Evolutionary conservation across 768 basidiomycete genomes (phyloP).

Genomic region (Pisolithus sp.): DNA sequence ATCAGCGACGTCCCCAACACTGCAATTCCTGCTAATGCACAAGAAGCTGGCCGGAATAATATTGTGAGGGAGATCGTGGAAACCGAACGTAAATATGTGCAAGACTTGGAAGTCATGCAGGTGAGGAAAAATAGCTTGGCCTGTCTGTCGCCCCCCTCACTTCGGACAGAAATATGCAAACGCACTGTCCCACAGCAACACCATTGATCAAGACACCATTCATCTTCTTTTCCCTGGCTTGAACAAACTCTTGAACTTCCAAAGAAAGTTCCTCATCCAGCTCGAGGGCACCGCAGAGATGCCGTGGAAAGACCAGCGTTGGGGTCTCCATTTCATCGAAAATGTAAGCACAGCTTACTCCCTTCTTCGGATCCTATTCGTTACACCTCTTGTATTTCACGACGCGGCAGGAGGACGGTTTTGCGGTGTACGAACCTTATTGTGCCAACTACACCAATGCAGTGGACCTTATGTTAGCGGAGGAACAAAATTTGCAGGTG

Average conservation of each 20-base stretch:
- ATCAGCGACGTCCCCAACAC: slow-evolving; percentile 35
- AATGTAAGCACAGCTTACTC: slow-evolving; percentile 51
- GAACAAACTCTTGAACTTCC: slow-evolving; percentile 93
- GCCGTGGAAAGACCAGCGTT: slow-evolving; percentile 78
- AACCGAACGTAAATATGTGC: slow-evolving; percentile 94
- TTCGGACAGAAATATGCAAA: slow-evolving; percentile 75
- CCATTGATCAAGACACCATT: slow-evolving; percentile 91
- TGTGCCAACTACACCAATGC: slow-evolving; percentile 93
- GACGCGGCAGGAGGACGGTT: slow-evolving; percentile 87
- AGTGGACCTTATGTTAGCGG: slow-evolving; percentile 74
- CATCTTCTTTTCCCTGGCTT: slow-evolving; percentile 94
- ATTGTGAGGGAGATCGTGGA: slow-evolving; percentile 86
- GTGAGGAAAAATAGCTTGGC: slow-evolving; percentile 37
- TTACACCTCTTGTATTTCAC: slow-evolving; percentile 12
- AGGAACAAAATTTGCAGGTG: slow-evolving; percentile 82
- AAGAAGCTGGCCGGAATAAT: slow-evolving; percentile 65
- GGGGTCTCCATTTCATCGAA: slow-evolving; percentile 81
- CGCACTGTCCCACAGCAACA: slow-evolving; percentile 71
- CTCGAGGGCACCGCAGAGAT: slow-evolving; percentile 81
- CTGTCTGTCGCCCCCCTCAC: slow-evolving; percentile 9
- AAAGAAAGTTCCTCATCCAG: slow-evolving; percentile 87
- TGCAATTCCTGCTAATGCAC: slow-evolving; percentile 44
- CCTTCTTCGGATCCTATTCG: slow-evolving; percentile 30
- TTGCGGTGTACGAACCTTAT: slow-evolving; percentile 94
- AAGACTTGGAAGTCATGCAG: slow-evolving; percentile 95